A percentile compares a stretch with the other conserved stretches of the same genome.
These are phyloP conservation scores for Pyrus hybrid DNA, from an alignment of 331 rosid genomes.

Conservation along the genomic window DNA sequence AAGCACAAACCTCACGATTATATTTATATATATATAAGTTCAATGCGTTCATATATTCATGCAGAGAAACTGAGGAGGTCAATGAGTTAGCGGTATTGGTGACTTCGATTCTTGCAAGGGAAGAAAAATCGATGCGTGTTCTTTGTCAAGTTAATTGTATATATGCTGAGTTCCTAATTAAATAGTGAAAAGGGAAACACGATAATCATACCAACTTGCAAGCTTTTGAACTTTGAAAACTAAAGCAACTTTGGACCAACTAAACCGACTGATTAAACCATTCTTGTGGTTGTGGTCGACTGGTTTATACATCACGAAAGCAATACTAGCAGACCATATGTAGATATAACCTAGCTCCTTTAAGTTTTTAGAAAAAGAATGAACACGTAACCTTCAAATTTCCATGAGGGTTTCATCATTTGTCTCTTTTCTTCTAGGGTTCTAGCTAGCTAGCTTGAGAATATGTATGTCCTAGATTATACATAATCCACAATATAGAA, in stretches of 20 bases:
- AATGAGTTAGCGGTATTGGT: not conserved
- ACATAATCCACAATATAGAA: no score
- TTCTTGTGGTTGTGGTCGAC: conserved; percentile 9
- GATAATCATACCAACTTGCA: conserved; percentile 22
- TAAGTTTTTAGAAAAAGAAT: not conserved
- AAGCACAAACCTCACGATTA: no score
- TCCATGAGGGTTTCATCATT: not conserved
- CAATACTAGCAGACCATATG: no score
- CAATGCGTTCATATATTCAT: not conserved
- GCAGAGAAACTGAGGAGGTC: not conserved
- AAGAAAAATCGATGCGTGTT: no score
- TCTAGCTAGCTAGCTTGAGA: not conserved
- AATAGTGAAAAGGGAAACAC: conserved; percentile 21
- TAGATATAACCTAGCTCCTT: no score
- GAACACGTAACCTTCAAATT: not conserved
- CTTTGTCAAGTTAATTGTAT: no score
- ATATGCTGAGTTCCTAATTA: not conserved
- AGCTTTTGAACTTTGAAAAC: conserved; percentile 23
- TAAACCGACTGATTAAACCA: conserved; percentile 19
- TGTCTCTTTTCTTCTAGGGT: not conserved
- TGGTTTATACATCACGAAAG: conserved; percentile 1
- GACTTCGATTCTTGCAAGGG: no score
- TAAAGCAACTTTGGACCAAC: conserved; percentile 41
- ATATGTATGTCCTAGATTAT: no score
- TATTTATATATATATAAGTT: not conserved